Percentiles rank a stretch among this genome's conserved stretches.
phyloP scores from a whole-genome alignment of 495 filamentous ascomycete species.

The Aspergillus sclerotioniger region DNA sequence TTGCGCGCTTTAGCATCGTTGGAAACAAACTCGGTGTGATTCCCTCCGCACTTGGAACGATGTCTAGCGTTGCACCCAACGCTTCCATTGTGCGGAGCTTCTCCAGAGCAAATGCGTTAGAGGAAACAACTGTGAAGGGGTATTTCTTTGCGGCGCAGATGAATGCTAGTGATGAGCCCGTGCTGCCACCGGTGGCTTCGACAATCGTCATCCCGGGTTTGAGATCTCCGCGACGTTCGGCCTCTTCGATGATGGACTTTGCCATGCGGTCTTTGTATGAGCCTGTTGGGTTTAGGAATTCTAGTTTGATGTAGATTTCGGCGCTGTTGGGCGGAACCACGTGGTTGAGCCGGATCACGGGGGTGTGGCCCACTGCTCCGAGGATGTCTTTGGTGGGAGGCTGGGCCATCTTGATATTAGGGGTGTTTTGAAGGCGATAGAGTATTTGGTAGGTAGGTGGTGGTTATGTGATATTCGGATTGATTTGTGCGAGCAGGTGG shows the following conservation, averaged over 20 bases:
- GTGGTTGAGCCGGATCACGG: slow-evolving; percentile 7
- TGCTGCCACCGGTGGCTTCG: slow-evolving; percentile 21
- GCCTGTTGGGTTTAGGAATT: slow-evolving; percentile 18
- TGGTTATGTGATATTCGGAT: no score
- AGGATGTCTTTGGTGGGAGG: no score
- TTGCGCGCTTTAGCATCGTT: slow-evolving; percentile 7
- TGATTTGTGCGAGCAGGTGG: no score
- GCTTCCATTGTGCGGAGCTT: slow-evolving; percentile 17
- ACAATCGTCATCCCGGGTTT: slow-evolving; percentile 18
- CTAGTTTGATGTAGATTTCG: slow-evolving; percentile 17
- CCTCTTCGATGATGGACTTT: slow-evolving; percentile 17
- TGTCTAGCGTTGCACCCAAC: slow-evolving; percentile 12
- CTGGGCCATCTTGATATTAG: no score
- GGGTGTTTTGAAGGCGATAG: no score
- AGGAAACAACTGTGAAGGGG: slow-evolving; percentile 12
- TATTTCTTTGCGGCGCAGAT: slow-evolving; percentile 17
- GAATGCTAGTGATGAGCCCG: slow-evolving; percentile 16
- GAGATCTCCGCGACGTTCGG: slow-evolving; percentile 14
- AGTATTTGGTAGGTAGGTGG: no score
- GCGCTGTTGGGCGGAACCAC: slow-evolving; percentile 8
- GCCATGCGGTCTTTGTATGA: slow-evolving; percentile 23
- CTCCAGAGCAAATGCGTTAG: slow-evolving; percentile 17
- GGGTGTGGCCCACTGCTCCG: slow-evolving; percentile 8
- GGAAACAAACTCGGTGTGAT: slow-evolving; percentile 13
- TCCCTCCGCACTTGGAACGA: slow-evolving; percentile 10